Base-by-base conservation (phyloP, 352 stramenopile genomes). In the Labyrinthula sp. region DNA sequence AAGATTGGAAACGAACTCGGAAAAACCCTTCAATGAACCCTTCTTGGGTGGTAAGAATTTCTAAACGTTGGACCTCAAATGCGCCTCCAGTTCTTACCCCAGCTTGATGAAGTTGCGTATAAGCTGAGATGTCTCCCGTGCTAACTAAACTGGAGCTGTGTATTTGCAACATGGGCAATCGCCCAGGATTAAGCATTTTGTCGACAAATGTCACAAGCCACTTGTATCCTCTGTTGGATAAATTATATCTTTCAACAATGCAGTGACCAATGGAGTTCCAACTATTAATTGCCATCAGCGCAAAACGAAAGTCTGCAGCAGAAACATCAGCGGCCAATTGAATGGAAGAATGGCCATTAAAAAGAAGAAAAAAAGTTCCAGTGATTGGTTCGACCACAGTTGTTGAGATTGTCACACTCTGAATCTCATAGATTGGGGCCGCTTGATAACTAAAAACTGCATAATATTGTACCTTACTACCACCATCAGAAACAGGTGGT, bases 191-290 rank as follows among this genome's bases (percentile, higher is more conserved):
- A 12, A 54, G 12, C 2, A 30, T n/a, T 9, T 57, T 4, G 14
- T 57, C 38, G 21, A 73, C 47, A 31, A 82, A 84, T 1, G 73
- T 79, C 54, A 84, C 77, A 5, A 60, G 66, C 71, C 72, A 84
- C 20, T 70, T 45, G 15, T 57, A 47, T 3, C 70, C 70, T 14
- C 72, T 64, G 5, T 48, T 31, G 1, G 14, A 8, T 1, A 52
- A 23, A 10, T 10, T 10, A 17, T 3, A 38, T 10, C 38, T 38
- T 23, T 26, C 38, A 17, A 52, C 45, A 45, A 37, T 35, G 18
- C 60, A 37, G 26, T 61, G 26, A 14, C 28, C 43, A 15, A 40
- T 48, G n/a, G n/a, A n/a, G n/a, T n/a, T n/a, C n/a, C n/a, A n/a
- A n/a, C n/a, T n/a, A n/a, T n/a, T n/a, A n/a, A 23, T 47, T n/a